These are phyloP conservation scores for Juglanconis sp. DNA, from an alignment of 2,329 filamentous ascomycete species.

Conservation along the genomic window DNA sequence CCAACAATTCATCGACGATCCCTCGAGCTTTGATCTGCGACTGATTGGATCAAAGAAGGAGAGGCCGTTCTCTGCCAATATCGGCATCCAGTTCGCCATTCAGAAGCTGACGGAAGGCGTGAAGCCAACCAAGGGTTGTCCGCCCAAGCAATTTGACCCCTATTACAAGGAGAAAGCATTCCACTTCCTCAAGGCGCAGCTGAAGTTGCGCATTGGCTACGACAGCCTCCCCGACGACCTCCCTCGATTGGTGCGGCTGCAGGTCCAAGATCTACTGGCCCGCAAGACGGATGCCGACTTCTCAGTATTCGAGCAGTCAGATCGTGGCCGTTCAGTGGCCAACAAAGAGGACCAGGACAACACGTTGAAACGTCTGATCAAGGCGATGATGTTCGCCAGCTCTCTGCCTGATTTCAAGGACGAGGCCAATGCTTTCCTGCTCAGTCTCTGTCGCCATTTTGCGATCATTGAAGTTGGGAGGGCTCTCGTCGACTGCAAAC, in stretches of 20 bases:
- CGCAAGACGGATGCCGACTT: slow-evolving; percentile 70
- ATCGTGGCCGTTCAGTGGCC: slow-evolving; percentile 75
- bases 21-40: slow-evolving; percentile 81
- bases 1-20: slow-evolving; percentile 82
- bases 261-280: slow-evolving; percentile 79
- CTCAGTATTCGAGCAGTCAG: slow-evolving; percentile 68
- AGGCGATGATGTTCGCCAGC: slow-evolving; percentile 81
- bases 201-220: slow-evolving; percentile 85
- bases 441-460: slow-evolving; percentile 84
- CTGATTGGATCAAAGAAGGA: slow-evolving; percentile 88
- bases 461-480: slow-evolving; percentile 85
- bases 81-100: slow-evolving; percentile 86
- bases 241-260: slow-evolving; percentile 76
- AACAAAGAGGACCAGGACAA: slow-evolving; percentile 86
- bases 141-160: slow-evolving; percentile 62
- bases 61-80: slow-evolving; percentile 78
- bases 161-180: slow-evolving; percentile 95
- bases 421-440: slow-evolving; percentile 71
- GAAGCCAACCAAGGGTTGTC: slow-evolving; percentile 52
- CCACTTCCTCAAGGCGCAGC: slow-evolving; percentile 79
- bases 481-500: slow-evolving; percentile 77
- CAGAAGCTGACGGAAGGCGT: slow-evolving; percentile 80
- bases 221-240: slow-evolving; percentile 90
- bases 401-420: slow-evolving; percentile 78
- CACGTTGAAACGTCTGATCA: slow-evolving; percentile 80